Evolutionary conservation across 73 alveolate genomes (phyloP), one percentile per base, ranked within the genome.

Genomic region (Paramecium sexaurelia): DNA sequence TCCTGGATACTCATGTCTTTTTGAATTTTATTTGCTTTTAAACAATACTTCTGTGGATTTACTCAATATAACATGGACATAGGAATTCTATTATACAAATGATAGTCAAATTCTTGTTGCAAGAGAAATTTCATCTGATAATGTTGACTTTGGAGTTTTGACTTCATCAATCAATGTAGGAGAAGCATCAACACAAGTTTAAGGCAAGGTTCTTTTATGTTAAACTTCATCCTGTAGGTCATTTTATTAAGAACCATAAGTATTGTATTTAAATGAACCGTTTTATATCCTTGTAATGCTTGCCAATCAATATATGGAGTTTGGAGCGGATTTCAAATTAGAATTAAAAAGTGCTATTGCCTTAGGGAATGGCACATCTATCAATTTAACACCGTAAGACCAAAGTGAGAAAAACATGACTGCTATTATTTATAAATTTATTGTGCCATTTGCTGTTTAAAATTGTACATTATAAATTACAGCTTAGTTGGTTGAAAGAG

Each of bases 401-500:
- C 36, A 73, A 73, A 32, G 32, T 0, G 87, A 73, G 10, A 73
- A 73, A 35, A 73, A 73, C 19, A 35, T 35, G 87, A 32, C 87
- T 29, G 67, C 67, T 13, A 73, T 6, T 4, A 73, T 73, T 15
- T 73, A 29, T 73, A 35, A 15, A 33, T 73, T 73, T 20, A 73
- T 19, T 29, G 87, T 73, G 33, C 87, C 87, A 0, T 20, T 17
- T 35, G 87, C 45, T 4, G 87, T 73, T 4, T 20, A 73, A 17
- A 73, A 73, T 36, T 32, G 66, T 1, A 35, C 87, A 20, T 33
- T 73, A 3, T 37, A 10, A 4, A 33, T 73, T 19, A 32, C 87
- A n/a, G 87, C 87, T n/a, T 35, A 73, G 15, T 73, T 73, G 8
- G 67, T 73, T 15, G 55, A 32, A 32, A 32, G 87, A 73, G 66